Percentiles rank a stretch among this genome's conserved stretches.
Evolutionary conservation across 345 rosid genomes (phyloP).

Genomic region (Boechera stricta): DNA sequence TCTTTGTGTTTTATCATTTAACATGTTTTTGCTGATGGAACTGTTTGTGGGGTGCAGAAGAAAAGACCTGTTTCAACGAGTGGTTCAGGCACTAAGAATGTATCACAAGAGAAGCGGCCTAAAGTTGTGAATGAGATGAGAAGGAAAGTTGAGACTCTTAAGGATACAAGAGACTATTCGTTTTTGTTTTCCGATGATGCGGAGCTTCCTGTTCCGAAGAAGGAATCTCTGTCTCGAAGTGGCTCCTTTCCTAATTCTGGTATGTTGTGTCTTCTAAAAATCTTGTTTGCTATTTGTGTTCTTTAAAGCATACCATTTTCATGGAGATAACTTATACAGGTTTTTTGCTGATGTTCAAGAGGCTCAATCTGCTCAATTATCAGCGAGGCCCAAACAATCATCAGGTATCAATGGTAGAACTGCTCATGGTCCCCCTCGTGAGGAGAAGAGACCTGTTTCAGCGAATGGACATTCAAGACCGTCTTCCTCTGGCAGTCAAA

Average conservation of each 20-base stretch:
- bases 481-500: constrained; percentile 49
- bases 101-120: constrained; percentile 37
- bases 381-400: constrained; percentile 57
- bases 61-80: constrained; percentile 55
- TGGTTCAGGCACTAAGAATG: constrained; percentile 49
- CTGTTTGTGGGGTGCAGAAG: constrained; percentile 51
- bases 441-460: constrained; percentile 54
- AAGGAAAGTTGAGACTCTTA: constrained; percentile 70
- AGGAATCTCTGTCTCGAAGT: constrained; percentile 53
- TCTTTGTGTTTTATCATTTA: background rate
- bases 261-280: constrained; percentile 47
- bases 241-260: constrained; percentile 59
- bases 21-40: constrained; percentile 9
- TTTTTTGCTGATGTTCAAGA: constrained; percentile 82
- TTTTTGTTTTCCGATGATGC: constrained; percentile 80
- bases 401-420: constrained; percentile 55
- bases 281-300: constrained; percentile 33
- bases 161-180: constrained; percentile 87
- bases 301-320: constrained; percentile 54
- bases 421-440: constrained; percentile 46
- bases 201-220: constrained; percentile 66
- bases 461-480: constrained; percentile 51
- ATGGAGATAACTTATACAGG: constrained; percentile 74
- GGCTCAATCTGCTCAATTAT: constrained; percentile 59
- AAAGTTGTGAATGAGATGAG: constrained; percentile 59